Percentiles rank a stretch among this genome's conserved stretches.
Conservation (phyloP, 805 yeast genomes). For the Metschnikowia picachoensis region DNA sequence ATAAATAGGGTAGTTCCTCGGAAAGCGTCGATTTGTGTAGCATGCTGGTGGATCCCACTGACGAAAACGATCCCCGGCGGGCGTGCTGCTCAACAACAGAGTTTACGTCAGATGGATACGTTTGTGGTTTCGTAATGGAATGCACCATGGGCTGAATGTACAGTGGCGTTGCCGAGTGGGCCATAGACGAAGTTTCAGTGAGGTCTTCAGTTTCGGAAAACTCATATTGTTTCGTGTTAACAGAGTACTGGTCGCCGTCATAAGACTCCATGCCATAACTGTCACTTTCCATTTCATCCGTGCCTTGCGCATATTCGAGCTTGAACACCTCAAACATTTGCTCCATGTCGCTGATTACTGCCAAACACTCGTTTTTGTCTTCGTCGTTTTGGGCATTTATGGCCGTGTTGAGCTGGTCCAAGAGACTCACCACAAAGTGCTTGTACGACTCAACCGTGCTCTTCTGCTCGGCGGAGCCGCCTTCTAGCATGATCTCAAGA, state of each 20-base stretch:
- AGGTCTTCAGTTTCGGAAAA: conserved; percentile 26
- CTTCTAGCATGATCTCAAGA: conserved; percentile 45
- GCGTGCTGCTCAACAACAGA: conserved; percentile 10
- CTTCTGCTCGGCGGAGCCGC: conserved; percentile 29
- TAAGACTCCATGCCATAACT: conserved; percentile 1
- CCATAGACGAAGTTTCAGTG: conserved; percentile 24
- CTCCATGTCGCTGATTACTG: conserved; percentile 66
- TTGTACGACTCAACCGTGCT: conserved; percentile 45
- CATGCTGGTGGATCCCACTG: conserved; percentile 32
- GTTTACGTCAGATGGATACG: conserved; percentile 1
- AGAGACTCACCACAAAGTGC: conserved; percentile 52
- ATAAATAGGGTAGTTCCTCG: conserved; percentile 61
- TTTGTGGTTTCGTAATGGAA: conserved; percentile 29
- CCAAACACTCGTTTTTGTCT: conserved; percentile 62
- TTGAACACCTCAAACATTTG: conserved; percentile 62
- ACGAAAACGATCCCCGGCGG: conserved; percentile 27
- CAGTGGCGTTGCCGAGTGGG: conserved; percentile 19
- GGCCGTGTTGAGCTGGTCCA: conserved; percentile 55
- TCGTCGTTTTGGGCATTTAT: conserved; percentile 51
- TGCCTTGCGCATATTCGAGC: conserved; percentile 28
- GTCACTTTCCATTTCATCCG: conserved; percentile 1
- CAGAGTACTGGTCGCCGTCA: neutral
- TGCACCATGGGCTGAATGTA: conserved; percentile 35
- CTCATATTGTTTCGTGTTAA: conserved; percentile 1
- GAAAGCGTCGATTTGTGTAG: conserved; percentile 51